Conservation (phyloP, 192 early-diverging fungal species). For the Coemansia sp. region DNA sequence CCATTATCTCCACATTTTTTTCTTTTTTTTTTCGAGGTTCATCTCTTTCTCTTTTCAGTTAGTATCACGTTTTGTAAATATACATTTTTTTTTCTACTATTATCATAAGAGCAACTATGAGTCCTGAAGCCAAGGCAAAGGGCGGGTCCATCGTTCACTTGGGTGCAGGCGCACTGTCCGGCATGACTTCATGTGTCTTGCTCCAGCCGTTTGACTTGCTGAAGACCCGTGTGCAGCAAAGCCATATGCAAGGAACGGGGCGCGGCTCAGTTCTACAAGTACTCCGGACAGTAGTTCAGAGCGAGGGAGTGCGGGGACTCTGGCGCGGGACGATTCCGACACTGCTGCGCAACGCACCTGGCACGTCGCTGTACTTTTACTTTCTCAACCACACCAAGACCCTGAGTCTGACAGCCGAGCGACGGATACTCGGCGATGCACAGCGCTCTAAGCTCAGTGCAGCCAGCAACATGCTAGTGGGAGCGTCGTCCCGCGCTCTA, state of each 20-base stretch:
- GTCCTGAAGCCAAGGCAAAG: slow-evolving; percentile 22
- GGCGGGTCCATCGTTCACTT: slow-evolving; percentile 63
- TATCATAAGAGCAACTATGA: slow-evolving; percentile 10
- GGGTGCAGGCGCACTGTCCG: slow-evolving; percentile 75
- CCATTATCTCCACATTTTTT: background rate
- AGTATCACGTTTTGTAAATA: background rate
- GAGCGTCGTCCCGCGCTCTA: slow-evolving; percentile 67
- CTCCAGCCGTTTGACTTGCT: slow-evolving; percentile 91
- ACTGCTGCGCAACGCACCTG: slow-evolving; percentile 51
- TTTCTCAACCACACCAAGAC: slow-evolving; percentile 54
- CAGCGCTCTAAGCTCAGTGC: slow-evolving; percentile 50
- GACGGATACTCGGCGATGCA: slow-evolving; percentile 15
- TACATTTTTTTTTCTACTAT: background rate
- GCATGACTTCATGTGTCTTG: slow-evolving; percentile 72
- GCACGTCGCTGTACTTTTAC: slow-evolving; percentile 65
- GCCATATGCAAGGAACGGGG: slow-evolving; percentile 12
- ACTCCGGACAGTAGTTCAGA: slow-evolving; percentile 61
- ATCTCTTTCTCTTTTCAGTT: slow-evolving; percentile 1
- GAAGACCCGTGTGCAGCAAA: slow-evolving; percentile 78
- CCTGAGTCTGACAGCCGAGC: slow-evolving; percentile 27
- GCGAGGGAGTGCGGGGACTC: slow-evolving; percentile 49
- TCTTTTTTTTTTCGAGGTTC: no score
- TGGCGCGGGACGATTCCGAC: slow-evolving; percentile 55
- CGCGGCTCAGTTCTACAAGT: background rate
- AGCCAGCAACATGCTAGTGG: slow-evolving; percentile 69